Base-by-base conservation (phyloP, 768 basidiomycete genomes). In the Xerocomus brunneocitrinus region DNA sequence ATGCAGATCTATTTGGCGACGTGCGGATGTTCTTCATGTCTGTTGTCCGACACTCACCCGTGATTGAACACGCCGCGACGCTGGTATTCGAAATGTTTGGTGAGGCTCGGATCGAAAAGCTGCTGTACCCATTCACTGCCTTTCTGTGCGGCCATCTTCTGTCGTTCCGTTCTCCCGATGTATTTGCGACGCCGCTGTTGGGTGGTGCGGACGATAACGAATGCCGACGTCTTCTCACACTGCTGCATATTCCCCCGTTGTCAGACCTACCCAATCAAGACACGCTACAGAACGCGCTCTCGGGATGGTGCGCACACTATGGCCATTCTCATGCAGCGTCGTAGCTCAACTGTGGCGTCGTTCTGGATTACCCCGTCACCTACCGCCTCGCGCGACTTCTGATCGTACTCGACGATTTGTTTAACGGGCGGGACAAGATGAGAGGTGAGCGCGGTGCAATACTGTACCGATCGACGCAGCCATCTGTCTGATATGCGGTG, bases 21-120 rank as follows among this genome's bases (percentile, higher is more conserved):
- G 79, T 94, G 16, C 81, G 87, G 14, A 87, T 90, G 80, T 92
- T 93, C 68, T 91, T 91, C 74, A 89, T 90, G 79, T 92, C 88
- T 1, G 88, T 92, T 43, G 89, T 91, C 24, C 85, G 91, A 3
- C 91, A 94, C 64, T 93, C 90, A 0, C 89, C 89, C 0, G 81
- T 89, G 32, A 88, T 93, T 59, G 90, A 93, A 57, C 90, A 90
- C 60, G 89, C 85, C 0, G 87, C 90, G 4, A 89, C 85, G 25
- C 71, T 89, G 43, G 85, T 85, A 1, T 85, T 95, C 49, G 83
- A 87, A 40, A 80, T 84, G 3, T 86, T 92, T 57, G 88, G 92
- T 48, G 90, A 92, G 62, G 85, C 84, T 4, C 78, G 87, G 35
- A 87, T 98, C 44, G 87, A 94, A 63, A 91, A 88, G 67, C 70